Conservation (phyloP, 176 grass and related monocot species). For the Musa itinerans region DNA sequence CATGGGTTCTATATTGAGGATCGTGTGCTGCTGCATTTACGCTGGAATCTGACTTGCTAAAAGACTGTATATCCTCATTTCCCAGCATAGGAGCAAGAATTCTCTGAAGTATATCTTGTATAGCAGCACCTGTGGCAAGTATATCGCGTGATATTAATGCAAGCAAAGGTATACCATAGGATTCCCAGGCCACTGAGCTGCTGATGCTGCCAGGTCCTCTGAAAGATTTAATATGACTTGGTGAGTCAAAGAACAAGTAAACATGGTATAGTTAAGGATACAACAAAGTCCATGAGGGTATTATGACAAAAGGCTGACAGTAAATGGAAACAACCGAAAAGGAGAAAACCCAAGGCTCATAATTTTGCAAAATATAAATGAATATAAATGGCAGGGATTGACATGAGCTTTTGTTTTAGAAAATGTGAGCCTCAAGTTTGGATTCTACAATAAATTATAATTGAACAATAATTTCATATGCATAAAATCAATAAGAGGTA, state of each 20-base stretch:
- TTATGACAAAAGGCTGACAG: not conserved
- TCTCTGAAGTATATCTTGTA: constrained; percentile 51
- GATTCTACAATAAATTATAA: not conserved
- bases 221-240: constrained; percentile 11
- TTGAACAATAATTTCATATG: not conserved
- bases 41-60: constrained; percentile 33
- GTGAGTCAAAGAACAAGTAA: constrained; percentile 15
- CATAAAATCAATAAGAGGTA: not conserved
- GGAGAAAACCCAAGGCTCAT: not conserved
- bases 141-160: constrained; percentile 56
- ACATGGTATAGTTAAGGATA: not conserved
- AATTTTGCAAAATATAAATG: not conserved
- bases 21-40: constrained; percentile 37
- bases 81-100: constrained; percentile 71
- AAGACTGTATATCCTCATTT: constrained; percentile 35
- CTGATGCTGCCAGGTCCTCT: constrained; percentile 61
- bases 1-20: constrained; percentile 28
- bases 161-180: constrained; percentile 82
- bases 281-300: not conserved
- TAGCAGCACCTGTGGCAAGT: constrained; percentile 51
- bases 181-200: constrained; percentile 46
- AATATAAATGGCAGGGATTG: constrained; percentile 5
- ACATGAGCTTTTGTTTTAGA: constrained; percentile 3
- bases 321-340: not conserved
- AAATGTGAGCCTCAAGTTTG: not conserved